Evolutionary conservation across 306 rosid species (phyloP).

Genomic region (Prinsepia uniflora): DNA sequence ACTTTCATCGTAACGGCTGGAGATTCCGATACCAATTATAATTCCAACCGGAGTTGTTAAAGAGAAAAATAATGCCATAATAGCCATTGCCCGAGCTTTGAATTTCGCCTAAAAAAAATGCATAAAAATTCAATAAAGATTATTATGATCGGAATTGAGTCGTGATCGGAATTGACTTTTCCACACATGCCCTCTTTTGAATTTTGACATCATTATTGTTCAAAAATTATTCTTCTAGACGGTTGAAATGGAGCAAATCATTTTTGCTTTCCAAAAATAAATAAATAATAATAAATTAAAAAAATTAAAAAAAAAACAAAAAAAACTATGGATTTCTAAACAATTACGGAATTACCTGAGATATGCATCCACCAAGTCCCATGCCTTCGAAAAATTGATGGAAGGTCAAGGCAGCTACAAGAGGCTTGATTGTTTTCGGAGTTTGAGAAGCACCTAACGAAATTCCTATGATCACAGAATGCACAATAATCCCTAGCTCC

Average conservation of each 20-base stretch:
- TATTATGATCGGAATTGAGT: no score
- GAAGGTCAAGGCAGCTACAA: conserved; percentile 66
- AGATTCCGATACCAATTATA: conserved; percentile 47
- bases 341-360: conserved; percentile 60
- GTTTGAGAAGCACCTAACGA: conserved; percentile 68
- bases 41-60: conserved; percentile 57
- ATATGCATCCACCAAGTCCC: conserved; percentile 84
- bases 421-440: conserved; percentile 57
- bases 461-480: conserved; percentile 77
- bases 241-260: no score
- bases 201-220: no score
- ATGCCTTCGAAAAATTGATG: conserved; percentile 91
- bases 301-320: no score
- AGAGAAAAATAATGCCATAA: conserved; percentile 51
- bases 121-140: background rate
- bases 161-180: no score
- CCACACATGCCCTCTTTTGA: no score
- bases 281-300: no score
- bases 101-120: conserved; percentile 38
- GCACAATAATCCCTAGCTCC: conserved; percentile 81
- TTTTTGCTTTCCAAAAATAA: no score
- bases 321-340: no score
- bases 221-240: no score
- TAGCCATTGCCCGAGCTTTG: conserved; percentile 13
- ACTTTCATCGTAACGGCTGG: conserved; percentile 35